Evolutionary conservation across 2,329 filamentous ascomycete species (phyloP), one percentile per base, ranked within the genome.

Genomic region (Juglanconis sp.): DNA sequence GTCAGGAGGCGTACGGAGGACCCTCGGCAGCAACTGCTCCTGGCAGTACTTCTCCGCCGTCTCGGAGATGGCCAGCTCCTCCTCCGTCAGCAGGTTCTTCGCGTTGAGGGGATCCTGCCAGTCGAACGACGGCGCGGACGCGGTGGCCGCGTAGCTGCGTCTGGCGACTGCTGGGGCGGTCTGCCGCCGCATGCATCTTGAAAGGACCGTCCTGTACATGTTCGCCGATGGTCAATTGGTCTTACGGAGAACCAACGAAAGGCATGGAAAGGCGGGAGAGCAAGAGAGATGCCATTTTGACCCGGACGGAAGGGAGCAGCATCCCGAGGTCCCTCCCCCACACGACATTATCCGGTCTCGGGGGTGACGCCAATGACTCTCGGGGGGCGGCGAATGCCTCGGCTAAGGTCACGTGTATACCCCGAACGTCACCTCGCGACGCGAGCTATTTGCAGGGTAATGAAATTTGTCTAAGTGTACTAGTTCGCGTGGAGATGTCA

Each of bases 21-120:
- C 89, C 65, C 94, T 83, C 54, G 95, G 95, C 47, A 90, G 79
- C 77, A 99, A 81, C 62, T 86, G 85, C 73, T 98, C 93, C 74
- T 98, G 94, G 72, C 93, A 98, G 71, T 98, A 99, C 63, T 91
- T 85, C 75, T 96, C 90, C 38, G 94, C 94, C 5, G 92, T 96
- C 69, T 97, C 92, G 47, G 89, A 83, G 66, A 99, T 94, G 13
- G 93, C 92, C 65, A 91, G 72, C 75, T 99, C 95, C 62, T 99
- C 95, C 66, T 96, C 91, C 1, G 92, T 96, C 69, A 92, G 84
- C 49, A 96, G 77, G 69, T 86, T 89, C 69, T 86, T 87, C 40
- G 88, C 81, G 32, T 82, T 83, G 61, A 99, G 80, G 24, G 95
- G 93, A 71, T 99, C 95, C 73, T 95, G 85, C 94, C 95, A 99